Evolutionary conservation across 495 filamentous ascomycete species (phyloP).

Genomic region (Penicillium turbatum): DNA sequence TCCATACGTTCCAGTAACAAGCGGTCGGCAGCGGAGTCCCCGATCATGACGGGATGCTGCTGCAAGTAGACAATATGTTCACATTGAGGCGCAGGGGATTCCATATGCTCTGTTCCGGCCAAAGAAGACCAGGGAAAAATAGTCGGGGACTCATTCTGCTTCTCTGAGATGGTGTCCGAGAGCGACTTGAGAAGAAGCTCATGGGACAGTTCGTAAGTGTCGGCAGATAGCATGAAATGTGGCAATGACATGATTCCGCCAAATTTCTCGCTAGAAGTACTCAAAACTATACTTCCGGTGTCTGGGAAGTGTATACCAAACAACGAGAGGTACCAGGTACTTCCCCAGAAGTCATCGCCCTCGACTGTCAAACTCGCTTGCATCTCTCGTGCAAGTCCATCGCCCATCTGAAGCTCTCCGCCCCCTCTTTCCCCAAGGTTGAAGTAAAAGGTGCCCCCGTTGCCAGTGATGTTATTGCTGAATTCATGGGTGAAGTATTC

Average conservation of each 20-base stretch:
- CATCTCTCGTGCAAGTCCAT: slow-evolving; percentile 53
- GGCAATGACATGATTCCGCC: slow-evolving; percentile 83
- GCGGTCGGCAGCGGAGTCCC: slow-evolving; percentile 30
- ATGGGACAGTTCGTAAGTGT: slow-evolving; percentile 64
- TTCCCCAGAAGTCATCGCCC: slow-evolving; percentile 61
- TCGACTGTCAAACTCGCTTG: slow-evolving; percentile 63
- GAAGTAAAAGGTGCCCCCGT: slow-evolving; percentile 43
- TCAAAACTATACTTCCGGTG: slow-evolving; percentile 70
- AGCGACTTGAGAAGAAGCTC: slow-evolving; percentile 67
- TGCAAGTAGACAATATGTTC: slow-evolving; percentile 88
- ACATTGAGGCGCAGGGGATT: slow-evolving; percentile 66
- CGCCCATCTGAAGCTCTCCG: slow-evolving; percentile 29
- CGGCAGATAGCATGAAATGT: slow-evolving; percentile 65
- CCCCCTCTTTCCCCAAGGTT: slow-evolving; percentile 41
- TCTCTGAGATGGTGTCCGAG: slow-evolving; percentile 55
- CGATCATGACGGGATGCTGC: slow-evolving; percentile 57
- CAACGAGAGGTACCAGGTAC: slow-evolving; percentile 69
- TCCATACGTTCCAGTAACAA: slow-evolving; percentile 64
- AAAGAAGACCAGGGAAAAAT: slow-evolving; percentile 63
- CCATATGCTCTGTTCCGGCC: slow-evolving; percentile 51
- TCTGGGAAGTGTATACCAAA: slow-evolving; percentile 79
- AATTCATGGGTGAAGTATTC: slow-evolving; percentile 54
- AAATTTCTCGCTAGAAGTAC: slow-evolving; percentile 89
- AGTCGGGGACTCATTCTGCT: slow-evolving; percentile 49
- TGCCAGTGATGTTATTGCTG: slow-evolving; percentile 64